Evolutionary conservation across 2,329 filamentous ascomycete genomes (phyloP).

Genomic region (Colletotrichum chlorophyti): DNA sequence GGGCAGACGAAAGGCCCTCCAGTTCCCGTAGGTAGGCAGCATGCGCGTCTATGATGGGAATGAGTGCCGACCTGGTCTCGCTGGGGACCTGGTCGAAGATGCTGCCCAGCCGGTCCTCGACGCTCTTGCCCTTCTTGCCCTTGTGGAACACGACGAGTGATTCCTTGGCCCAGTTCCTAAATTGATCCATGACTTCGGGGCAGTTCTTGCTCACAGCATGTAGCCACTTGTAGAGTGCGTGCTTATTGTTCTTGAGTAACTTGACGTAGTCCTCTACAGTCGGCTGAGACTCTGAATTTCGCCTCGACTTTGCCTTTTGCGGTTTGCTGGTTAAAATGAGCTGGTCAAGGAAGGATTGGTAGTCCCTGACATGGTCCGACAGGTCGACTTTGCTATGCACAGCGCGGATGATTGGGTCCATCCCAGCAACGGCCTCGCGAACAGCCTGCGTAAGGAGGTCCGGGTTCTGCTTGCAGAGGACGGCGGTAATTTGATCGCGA

Average conservation of each 20-base stretch:
- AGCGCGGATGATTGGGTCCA: constrained; percentile 76
- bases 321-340: constrained; percentile 67
- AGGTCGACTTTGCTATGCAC: constrained; percentile 77
- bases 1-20: constrained; percentile 56
- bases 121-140: constrained; percentile 31
- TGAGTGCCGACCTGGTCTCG: constrained; percentile 52
- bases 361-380: constrained; percentile 70
- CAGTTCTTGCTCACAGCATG: constrained; percentile 74
- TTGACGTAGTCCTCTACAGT: constrained; percentile 76
- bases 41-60: constrained; percentile 64
- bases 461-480: constrained; percentile 72
- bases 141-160: constrained; percentile 63
- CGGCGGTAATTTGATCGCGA: constrained; percentile 71
- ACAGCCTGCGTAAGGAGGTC: constrained; percentile 76
- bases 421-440: constrained; percentile 69
- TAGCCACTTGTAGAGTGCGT: constrained; percentile 71
- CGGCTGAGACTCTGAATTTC: constrained; percentile 48
- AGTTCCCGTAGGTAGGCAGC: constrained; percentile 64
- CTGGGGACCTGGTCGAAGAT: constrained; percentile 55
- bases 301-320: constrained; percentile 39
- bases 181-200: constrained; percentile 67
- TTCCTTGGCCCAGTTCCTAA: constrained; percentile 66
- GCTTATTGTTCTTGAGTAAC: constrained; percentile 69
- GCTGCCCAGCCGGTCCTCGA: constrained; percentile 47
- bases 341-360: constrained; percentile 73